Percentiles rank a stretch among this genome's conserved stretches.
Conservation (phyloP, 2,329 filamentous ascomycete species). For the Microdochium paspali region DNA sequence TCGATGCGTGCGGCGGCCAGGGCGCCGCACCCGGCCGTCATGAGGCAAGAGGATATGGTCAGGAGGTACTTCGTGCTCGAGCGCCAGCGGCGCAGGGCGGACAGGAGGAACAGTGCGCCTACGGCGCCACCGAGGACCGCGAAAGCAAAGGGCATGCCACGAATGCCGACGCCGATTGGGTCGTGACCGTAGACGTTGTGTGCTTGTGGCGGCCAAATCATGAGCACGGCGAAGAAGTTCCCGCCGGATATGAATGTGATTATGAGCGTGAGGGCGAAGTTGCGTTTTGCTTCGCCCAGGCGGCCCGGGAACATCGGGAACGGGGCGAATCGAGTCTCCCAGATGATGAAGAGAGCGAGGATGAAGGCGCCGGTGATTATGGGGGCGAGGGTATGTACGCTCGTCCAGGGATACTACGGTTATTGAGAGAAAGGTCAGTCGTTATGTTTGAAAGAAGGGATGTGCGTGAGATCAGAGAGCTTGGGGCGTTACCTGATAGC, state of each 20-base stretch:
- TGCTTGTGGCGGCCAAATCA: slow-evolving; percentile 56
- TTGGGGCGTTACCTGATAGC: slow-evolving; percentile 18
- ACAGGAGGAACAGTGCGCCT: slow-evolving; percentile 40
- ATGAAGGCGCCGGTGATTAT: slow-evolving; percentile 28
- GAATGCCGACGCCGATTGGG: slow-evolving; percentile 52
- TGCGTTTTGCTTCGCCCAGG: slow-evolving; percentile 33
- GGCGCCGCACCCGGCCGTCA: slow-evolving; percentile 55
- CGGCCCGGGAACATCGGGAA: slow-evolving; percentile 32
- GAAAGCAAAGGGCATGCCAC: slow-evolving; percentile 55
- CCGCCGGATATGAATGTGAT: slow-evolving; percentile 51
- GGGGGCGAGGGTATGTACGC: slow-evolving; percentile 25
- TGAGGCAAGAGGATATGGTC: slow-evolving; percentile 47
- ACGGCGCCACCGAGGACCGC: slow-evolving; percentile 52
- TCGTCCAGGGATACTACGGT: slow-evolving; percentile 25
- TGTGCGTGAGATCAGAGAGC: neutral
- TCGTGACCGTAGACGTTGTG: slow-evolving; percentile 59
- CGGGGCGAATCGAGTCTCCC: slow-evolving; percentile 24
- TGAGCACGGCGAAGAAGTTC: slow-evolving; percentile 45
- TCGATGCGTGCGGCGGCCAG: slow-evolving; percentile 38
- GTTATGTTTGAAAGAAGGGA: neutral
- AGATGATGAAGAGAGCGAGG: slow-evolving; percentile 24
- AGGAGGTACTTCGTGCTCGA: slow-evolving; percentile 52
- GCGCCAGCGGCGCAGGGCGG: slow-evolving; percentile 39
- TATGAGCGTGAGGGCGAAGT: slow-evolving; percentile 40
- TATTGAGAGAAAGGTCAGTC: slow-evolving; percentile 1